Evolutionary conservation across 1,139 yeast species (phyloP).

Genomic region (Lodderomyces elongisporus): DNA sequence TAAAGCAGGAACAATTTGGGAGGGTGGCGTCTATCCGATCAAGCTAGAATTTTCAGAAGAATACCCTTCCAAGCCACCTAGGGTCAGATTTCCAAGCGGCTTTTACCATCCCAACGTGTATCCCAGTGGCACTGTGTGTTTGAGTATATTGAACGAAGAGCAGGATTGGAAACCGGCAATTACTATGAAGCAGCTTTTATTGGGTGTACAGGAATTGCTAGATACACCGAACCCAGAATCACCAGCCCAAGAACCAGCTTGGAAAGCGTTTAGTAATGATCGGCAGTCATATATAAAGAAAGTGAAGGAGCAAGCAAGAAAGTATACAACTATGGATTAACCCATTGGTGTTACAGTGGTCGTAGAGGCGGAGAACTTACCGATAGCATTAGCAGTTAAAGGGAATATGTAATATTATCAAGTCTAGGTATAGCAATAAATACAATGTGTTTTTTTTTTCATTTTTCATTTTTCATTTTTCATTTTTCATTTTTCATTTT

Average conservation of each 20-base stretch:
- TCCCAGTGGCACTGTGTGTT: slow-evolving; percentile 94
- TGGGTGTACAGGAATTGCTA: slow-evolving; percentile 89
- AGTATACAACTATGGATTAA: slow-evolving; percentile 35
- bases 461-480: no score
- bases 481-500: no score
- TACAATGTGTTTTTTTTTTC: no score
- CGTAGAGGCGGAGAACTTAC: background rate
- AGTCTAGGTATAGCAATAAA: no score
- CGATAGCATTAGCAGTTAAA: background rate
- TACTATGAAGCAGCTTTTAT: slow-evolving; percentile 79
- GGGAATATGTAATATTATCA: no score
- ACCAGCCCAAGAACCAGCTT: slow-evolving; percentile 98
- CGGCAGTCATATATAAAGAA: slow-evolving; percentile 64
- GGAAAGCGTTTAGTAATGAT: slow-evolving; percentile 75
- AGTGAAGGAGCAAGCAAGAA: slow-evolving; percentile 77
- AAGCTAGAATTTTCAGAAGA: slow-evolving; percentile 81
- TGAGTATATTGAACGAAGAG: slow-evolving; percentile 87
- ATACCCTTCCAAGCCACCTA: slow-evolving; percentile 96
- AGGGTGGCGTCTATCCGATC: slow-evolving; percentile 82
- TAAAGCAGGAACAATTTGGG: slow-evolving; percentile 81
- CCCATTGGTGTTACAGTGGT: no score
- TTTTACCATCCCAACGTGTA: slow-evolving; percentile 96
- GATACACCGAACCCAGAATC: slow-evolving; percentile 90
- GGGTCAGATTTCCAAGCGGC: slow-evolving; percentile 78
- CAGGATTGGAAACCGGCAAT: slow-evolving; percentile 99